Base-by-base conservation (phyloP, 2,329 filamentous ascomycete genomes). In the Botrytis paeoniae region DNA sequence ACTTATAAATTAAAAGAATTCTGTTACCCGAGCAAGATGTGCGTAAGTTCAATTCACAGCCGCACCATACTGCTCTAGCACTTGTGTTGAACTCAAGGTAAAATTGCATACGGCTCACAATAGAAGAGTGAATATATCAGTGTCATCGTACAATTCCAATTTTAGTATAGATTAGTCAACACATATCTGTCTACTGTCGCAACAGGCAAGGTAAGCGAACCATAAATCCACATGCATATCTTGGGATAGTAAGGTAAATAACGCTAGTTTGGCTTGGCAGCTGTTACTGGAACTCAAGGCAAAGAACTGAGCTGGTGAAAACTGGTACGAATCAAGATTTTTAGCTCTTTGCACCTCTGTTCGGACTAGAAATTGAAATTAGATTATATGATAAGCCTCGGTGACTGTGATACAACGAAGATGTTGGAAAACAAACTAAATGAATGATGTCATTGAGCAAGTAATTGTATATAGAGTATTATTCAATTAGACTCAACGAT, bases 311-410 rank as follows among this genome's bases (percentile, higher is more conserved):
- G 16, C 32, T 18, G 6, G 8, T 29, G 12, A 7, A 2, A n/a
- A 20, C 22, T 5, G 1, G 16, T 3, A 29, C 1, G 14, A 5
- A 3, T 39, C 16, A 4, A 9, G 20, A 22, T 41, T 0, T 4
- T 12, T 29, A 29, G 5, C 5, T 39, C 64, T 22, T 54, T 9
- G 35, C 9, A 3, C 20, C 3, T 29, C 20, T 20, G 1, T 8
- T 12, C 22, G 3, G 16, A 29, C 16, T 57, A 3, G 3, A 39
- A 41, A 57, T 35, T n/a, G 35, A 68, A n/a, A 57, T 68, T 32
- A 4, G 3, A 41, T 29, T 4, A 14, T 41, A 39, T 8, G 2
- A 16, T 22, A 41, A 48, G 20, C 9, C 16, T 57, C 35, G 48
- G 8, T 16, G 4, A 16, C 8, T 1, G 10, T 16, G 16, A 37